phyloP scores from a whole-genome alignment of 2,329 filamentous ascomycete genomes.

The Trichophyton equinum region DNA sequence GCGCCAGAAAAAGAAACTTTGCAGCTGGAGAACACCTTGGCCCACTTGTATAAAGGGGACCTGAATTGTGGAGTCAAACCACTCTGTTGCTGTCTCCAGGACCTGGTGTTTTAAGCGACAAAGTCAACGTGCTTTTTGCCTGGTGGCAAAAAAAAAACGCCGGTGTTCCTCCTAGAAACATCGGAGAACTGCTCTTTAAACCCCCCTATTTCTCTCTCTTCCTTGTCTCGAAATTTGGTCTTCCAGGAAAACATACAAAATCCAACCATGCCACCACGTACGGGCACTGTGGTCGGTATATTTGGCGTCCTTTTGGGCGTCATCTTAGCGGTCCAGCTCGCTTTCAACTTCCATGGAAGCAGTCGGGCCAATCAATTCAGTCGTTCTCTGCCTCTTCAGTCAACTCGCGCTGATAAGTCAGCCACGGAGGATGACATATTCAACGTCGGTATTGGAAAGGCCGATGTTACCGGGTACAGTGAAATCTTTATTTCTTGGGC shows the following conservation, averaged over 20 bases:
- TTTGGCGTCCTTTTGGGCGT: constrained; percentile 17
- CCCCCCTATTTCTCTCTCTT: neutral
- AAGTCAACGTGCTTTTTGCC: neutral
- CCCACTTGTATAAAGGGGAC: neutral
- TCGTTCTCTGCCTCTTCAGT: neutral
- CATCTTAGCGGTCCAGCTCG: constrained; percentile 24
- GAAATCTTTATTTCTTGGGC: neutral
- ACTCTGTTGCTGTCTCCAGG: neutral
- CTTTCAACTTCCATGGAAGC: constrained; percentile 11
- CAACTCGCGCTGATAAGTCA: constrained; percentile 12
- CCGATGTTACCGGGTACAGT: constrained; percentile 55
- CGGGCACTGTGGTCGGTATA: neutral
- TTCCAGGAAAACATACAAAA: neutral
- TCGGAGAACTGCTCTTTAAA: neutral
- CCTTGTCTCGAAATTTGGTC: neutral
- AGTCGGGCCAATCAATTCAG: neutral
- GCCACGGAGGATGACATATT: constrained; percentile 35
- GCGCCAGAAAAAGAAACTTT: neutral
- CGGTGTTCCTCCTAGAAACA: neutral
- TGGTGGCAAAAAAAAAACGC: neutral
- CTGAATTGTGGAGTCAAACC: neutral
- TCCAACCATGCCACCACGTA: neutral
- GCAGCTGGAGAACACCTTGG: no score
- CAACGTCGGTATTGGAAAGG: constrained; percentile 56
- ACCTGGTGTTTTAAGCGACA: neutral